A percentile compares a stretch with the other conserved stretches of the same genome.
phyloP scores from a whole-genome alignment of 306 rosid species.

The Fragaria vesca region DNA sequence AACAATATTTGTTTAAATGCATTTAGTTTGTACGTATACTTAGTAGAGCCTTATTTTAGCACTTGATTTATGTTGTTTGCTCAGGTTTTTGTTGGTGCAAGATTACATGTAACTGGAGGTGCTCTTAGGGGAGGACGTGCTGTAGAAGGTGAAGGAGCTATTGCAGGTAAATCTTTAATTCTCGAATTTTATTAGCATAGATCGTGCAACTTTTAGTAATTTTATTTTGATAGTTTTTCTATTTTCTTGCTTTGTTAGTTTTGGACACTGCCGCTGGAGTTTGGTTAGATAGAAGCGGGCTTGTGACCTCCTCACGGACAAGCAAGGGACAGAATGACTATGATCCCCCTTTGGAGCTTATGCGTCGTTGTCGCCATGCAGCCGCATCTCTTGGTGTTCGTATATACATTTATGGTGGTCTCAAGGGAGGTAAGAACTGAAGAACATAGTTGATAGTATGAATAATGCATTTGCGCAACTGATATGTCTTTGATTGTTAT shows the following conservation, averaged over 20 bases:
- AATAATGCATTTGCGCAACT: constrained; percentile 18
- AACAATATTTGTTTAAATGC: neutral
- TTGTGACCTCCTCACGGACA: constrained; percentile 82
- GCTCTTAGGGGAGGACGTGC: constrained; percentile 90
- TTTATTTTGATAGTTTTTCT: neutral
- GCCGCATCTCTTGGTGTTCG: constrained; percentile 89
- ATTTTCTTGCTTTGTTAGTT: constrained; percentile 41
- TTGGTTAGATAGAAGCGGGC: constrained; percentile 94
- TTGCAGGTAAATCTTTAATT: constrained; percentile 66
- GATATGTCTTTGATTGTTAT: constrained; percentile 1
- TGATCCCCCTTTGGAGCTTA: constrained; percentile 84
- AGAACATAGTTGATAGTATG: constrained; percentile 17
- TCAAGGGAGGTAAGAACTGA: constrained; percentile 72
- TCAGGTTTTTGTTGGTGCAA: constrained; percentile 98
- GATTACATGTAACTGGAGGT: constrained; percentile 99
- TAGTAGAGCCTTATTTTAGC: constrained; percentile 19
- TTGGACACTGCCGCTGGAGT: constrained; percentile 99
- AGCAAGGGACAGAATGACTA: constrained; percentile 65
- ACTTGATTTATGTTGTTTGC: constrained; percentile 26
- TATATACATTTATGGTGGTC: constrained; percentile 88
- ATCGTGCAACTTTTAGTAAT: constrained; percentile 14
- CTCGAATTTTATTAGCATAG: constrained; percentile 15
- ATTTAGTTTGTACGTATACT: neutral
- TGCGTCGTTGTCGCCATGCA: constrained; percentile 99
- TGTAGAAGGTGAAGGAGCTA: constrained; percentile 89